Conservation (phyloP, 2,329 filamentous ascomycete species). For the Davidsoniella australis region DNA sequence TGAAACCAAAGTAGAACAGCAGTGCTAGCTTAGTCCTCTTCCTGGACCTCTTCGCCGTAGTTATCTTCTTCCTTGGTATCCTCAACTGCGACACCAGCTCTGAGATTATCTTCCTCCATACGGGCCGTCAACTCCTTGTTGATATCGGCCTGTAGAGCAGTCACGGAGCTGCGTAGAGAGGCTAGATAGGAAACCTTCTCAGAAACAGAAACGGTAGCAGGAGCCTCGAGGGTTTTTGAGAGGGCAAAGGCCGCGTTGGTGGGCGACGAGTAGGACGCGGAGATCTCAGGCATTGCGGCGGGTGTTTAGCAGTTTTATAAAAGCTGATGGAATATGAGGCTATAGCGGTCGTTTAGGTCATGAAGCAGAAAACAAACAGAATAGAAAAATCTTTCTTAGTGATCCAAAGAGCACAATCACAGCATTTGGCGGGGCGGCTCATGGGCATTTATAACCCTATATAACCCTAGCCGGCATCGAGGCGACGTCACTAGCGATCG, state of each 20-base stretch:
- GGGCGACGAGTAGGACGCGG: constrained; percentile 31
- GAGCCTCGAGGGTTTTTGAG: constrained; percentile 20
- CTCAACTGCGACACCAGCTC: constrained; percentile 23
- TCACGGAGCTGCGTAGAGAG: constrained; percentile 38
- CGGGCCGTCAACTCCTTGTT: constrained; percentile 55
- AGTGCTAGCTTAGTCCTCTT: constrained; percentile 30
- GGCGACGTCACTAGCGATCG: no score
- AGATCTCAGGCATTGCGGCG: constrained; percentile 1
- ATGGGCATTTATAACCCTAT: neutral
- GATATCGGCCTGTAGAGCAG: constrained; percentile 44
- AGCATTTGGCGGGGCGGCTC: neutral
- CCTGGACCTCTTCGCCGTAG: constrained; percentile 71
- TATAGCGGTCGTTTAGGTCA: neutral
- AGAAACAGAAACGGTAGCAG: constrained; percentile 22
- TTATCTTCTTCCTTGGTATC: constrained; percentile 53
- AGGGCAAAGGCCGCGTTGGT: constrained; percentile 30
- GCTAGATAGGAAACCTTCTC: constrained; percentile 43
- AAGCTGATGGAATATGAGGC: constrained; percentile 12
- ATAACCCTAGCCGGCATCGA: no score
- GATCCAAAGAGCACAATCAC: neutral
- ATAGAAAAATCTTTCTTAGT: no score
- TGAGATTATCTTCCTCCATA: constrained; percentile 53
- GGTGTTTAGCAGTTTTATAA: constrained; percentile 12
- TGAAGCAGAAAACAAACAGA: constrained; percentile 20
- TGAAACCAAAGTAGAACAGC: no score